Conservation (phyloP, 352 stramenopile genomes). For the Pythium sukuiense region DNA sequence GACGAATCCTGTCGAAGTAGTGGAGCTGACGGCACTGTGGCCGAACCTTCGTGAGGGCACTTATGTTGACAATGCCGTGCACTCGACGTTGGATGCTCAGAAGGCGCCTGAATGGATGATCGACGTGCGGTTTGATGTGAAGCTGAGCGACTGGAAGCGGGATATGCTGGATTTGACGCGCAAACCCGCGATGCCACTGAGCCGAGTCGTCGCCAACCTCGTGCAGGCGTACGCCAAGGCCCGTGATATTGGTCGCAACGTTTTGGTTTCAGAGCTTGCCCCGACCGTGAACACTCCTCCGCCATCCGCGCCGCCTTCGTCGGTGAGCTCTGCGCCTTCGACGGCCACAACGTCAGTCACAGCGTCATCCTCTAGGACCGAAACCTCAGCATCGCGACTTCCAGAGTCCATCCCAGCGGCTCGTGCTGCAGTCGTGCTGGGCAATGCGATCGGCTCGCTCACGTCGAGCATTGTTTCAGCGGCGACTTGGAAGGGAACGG, state of each 20-base stretch:
- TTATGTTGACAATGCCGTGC: slow-evolving; percentile 84
- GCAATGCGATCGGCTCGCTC: slow-evolving; percentile 63
- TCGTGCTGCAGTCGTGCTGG: slow-evolving; percentile 69
- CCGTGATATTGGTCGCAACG: slow-evolving; percentile 61
- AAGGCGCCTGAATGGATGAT: slow-evolving; percentile 70
- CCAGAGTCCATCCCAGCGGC: slow-evolving; percentile 63
- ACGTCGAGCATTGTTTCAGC: slow-evolving; percentile 64
- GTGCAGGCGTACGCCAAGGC: slow-evolving; percentile 78
- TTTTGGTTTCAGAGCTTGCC: slow-evolving; percentile 72
- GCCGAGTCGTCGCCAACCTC: slow-evolving; percentile 64
- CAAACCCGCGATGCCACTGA: slow-evolving; percentile 61
- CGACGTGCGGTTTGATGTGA: slow-evolving; percentile 42
- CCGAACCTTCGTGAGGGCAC: slow-evolving; percentile 72
- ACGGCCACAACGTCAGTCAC: not conserved
- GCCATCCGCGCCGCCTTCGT: slow-evolving; percentile 4
- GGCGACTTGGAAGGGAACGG: slow-evolving; percentile 72
- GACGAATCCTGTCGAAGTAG: slow-evolving; percentile 44
- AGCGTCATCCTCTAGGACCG: not conserved
- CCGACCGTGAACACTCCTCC: slow-evolving; percentile 38
- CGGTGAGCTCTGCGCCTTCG: slow-evolving; percentile 1
- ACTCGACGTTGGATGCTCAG: slow-evolving; percentile 70
- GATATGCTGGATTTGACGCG: slow-evolving; percentile 21
- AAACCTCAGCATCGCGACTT: slow-evolving; percentile 19
- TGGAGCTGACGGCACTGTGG: slow-evolving; percentile 70
- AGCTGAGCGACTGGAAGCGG: slow-evolving; percentile 39